Evolutionary conservation across 2,329 filamentous ascomycete genomes (phyloP).

Genomic region (Colletotrichum paranaense): DNA sequence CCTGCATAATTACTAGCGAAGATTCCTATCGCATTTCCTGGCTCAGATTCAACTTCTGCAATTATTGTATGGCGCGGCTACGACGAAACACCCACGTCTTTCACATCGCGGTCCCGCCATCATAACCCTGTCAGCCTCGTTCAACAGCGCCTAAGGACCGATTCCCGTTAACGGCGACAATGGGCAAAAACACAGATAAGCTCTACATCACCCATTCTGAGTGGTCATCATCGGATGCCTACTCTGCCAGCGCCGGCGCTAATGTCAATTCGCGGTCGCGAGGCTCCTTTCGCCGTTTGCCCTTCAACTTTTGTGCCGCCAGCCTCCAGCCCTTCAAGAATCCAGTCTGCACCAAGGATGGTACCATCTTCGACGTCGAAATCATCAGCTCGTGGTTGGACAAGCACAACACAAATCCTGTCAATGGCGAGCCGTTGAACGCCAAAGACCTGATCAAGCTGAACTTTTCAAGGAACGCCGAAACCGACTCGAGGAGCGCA

Average conservation of each 20-base stretch:
- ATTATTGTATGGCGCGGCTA: background rate
- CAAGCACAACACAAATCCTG: constrained; percentile 92
- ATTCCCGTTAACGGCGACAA: constrained; percentile 36
- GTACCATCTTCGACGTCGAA: constrained; percentile 94
- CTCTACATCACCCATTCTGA: constrained; percentile 92
- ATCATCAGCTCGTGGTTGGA: constrained; percentile 95
- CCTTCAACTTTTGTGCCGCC: constrained; percentile 98
- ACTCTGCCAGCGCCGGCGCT: constrained; percentile 81
- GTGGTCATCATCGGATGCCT: constrained; percentile 93
- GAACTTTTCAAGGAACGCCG: constrained; percentile 91
- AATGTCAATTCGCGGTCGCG: constrained; percentile 68
- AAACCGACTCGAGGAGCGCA: constrained; percentile 62
- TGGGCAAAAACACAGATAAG: constrained; percentile 62
- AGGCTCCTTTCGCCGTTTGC: constrained; percentile 84
- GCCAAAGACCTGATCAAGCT: constrained; percentile 89
- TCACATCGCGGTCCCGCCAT: background rate
- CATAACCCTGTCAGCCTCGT: constrained; percentile 6
- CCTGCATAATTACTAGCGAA: background rate
- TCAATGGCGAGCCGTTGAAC: constrained; percentile 82
- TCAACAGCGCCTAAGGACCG: background rate
- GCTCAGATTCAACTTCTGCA: background rate
- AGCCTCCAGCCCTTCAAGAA: constrained; percentile 95
- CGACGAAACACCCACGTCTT: background rate
- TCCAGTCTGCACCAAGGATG: constrained; percentile 88
- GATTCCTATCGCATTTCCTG: background rate